Conservation (phyloP, 2,329 filamentous ascomycete genomes). For the Aureobasidium lini region DNA sequence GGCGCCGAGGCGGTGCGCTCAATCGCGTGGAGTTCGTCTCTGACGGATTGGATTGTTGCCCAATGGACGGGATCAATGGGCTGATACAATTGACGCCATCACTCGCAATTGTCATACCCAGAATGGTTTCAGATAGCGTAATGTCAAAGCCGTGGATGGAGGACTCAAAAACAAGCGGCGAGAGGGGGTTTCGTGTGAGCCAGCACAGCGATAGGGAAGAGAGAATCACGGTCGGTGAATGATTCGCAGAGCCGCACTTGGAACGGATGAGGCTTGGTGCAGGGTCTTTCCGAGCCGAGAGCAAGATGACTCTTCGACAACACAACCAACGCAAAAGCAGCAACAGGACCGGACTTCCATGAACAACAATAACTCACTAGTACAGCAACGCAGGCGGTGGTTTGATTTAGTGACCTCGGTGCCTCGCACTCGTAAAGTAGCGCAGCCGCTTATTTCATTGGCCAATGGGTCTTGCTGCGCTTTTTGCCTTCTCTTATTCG, state of each 20-base stretch:
- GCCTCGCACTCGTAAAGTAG: constrained; percentile 1
- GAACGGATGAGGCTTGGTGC: constrained; percentile 3
- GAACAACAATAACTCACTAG: not conserved
- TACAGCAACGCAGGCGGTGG: not conserved
- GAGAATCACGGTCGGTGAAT: constrained; percentile 9
- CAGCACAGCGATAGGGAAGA: not conserved
- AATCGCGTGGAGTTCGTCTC: constrained; percentile 11
- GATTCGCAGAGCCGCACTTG: constrained; percentile 10
- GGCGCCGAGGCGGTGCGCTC: constrained; percentile 9
- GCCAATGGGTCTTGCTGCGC: constrained; percentile 4
- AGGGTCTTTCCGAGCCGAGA: constrained; percentile 12
- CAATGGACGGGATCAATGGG: constrained; percentile 8
- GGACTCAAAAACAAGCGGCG: not conserved
- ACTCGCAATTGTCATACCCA: not conserved
- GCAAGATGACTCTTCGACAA: constrained; percentile 9
- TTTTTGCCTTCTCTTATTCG: constrained; percentile 11
- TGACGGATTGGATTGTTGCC: constrained; percentile 12
- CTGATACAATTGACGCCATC: constrained; percentile 9
- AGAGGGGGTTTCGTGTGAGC: constrained; percentile 9
- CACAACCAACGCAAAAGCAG: constrained; percentile 9
- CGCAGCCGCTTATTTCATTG: constrained; percentile 6
- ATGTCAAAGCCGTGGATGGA: not conserved
- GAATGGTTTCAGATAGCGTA: constrained; percentile 1
- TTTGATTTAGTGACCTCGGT: not conserved
- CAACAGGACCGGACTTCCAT: not conserved